A percentile compares a stretch with the other conserved stretches of the same genome.
These are phyloP conservation scores for Wickerhamiella hasegawae DNA, from an alignment of 805 yeast genomes.

Conservation along the genomic window DNA sequence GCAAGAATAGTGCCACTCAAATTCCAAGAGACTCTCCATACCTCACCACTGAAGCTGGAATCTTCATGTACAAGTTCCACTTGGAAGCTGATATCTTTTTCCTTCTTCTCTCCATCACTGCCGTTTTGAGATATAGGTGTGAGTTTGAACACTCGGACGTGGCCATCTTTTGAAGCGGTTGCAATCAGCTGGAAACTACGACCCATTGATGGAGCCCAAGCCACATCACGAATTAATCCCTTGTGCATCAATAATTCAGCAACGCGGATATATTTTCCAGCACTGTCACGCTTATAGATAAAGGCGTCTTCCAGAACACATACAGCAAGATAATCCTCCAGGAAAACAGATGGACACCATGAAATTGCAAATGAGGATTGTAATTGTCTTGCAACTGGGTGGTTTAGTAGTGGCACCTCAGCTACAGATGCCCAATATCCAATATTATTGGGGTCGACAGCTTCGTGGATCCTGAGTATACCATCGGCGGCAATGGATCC, in stretches of 20 bases:
- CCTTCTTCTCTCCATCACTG: background rate
- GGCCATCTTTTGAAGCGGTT: conserved; percentile 92
- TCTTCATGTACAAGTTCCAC: conserved; percentile 52
- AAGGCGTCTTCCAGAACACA: conserved; percentile 79
- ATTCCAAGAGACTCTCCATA: conserved; percentile 96
- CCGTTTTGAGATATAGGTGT: conserved; percentile 1
- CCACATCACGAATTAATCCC: conserved; percentile 71
- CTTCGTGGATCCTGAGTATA: conserved; percentile 67
- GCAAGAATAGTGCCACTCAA: conserved; percentile 82
- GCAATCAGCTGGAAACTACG: conserved; percentile 76
- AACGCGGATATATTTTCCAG: conserved; percentile 29
- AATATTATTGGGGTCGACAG: conserved; percentile 77
- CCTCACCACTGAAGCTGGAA: conserved; percentile 71
- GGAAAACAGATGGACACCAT: conserved; percentile 83
- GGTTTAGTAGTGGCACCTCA: conserved; percentile 43
- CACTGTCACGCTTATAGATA: conserved; percentile 42
- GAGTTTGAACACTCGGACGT: conserved; percentile 69
- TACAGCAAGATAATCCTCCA: conserved; percentile 65
- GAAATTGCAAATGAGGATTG: conserved; percentile 75
- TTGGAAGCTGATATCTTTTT: conserved; percentile 17
- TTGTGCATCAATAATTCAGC: conserved; percentile 67
- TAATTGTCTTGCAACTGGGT: conserved; percentile 62
- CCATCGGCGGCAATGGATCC: conserved; percentile 90
- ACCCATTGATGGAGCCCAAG: conserved; percentile 98
- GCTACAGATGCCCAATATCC: conserved; percentile 64